Base-by-base conservation (phyloP, 768 basidiomycete species). In the Hydnomerulius pinastri region DNA sequence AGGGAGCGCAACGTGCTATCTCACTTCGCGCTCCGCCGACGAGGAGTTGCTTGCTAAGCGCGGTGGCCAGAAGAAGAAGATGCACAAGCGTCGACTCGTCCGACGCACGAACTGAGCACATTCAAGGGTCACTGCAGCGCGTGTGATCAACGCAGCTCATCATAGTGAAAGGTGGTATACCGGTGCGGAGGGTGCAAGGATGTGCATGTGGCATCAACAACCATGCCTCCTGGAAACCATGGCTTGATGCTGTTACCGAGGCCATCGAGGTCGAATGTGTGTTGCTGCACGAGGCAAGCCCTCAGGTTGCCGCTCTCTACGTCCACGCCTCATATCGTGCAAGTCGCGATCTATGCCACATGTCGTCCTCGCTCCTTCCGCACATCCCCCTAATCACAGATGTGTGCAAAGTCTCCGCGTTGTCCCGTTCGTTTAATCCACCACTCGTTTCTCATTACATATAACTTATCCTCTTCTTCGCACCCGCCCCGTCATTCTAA, bases 11-110 rank as follows among this genome's bases (percentile, higher is more conserved):
- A 35, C 23, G 21, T 66, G 64, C 27, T 64, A 54, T 25, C 15
- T 68, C 38, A 55, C 32, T n/a, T 8, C 56, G n/a, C 49, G 45
- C 39, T 61, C 61, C 23, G 30, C 42, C 29, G 29, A 43, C 4
- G 39, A 50, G 18, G 33, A 55, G 17, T 0, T 28, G 4, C 53
- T 57, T 28, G 23, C 52, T n/a, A 67, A 62, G 46, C 64, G 65
- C 20, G 27, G 28, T 18, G 5, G 39, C 12, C 35, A 35, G 17
- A 61, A 46, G 21, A 66, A 17, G 28, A 44, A 46, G 23, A 30
- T 41, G 12, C 64, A 57, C 60, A 65, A 67, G 39, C 60, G 50
- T 18, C 65, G 65, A 29, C 64, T 65, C 5, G 13, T 60, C 15
- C 57, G 53, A 37, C 62, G 57, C 9, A 17, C 35, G 24, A 17